Base-by-base conservation (phyloP, 176 grass and related monocot species). In the Miscanthus lutarioriparius region DNA sequence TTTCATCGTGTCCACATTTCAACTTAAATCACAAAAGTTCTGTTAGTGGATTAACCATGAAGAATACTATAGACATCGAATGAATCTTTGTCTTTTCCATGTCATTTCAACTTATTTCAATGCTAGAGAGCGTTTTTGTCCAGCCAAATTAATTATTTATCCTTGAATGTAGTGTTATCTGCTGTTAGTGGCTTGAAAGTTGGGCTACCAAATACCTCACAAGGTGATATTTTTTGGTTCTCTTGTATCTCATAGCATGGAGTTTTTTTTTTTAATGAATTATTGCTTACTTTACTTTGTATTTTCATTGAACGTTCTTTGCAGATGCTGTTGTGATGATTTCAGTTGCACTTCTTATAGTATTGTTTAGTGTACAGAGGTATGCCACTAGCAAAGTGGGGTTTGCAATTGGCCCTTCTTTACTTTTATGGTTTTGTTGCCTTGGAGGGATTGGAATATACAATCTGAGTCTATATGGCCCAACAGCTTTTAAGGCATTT, bases 401-500 rank as follows among this genome's bases (percentile, higher is more conserved):
- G 26, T 89, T 98, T 93, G 91, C 62, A 44, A 63, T 98, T 69
- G 96, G 96, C 44, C 96, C 96, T 66, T 86, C 80, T 88, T 95
- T 98, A 79, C 91, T 98, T 85, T 81, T 95, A 86, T 98, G 96
- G 96, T 98, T 98, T 94, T 94, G 87, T 64, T 98, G 84, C 70
- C 91, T 98, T 63, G 96, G 96, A 79, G 89, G 83, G 67, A 90
- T 98, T 62, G 91, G 93, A 77, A 89, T 93, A 77, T 98, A 87
- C 81, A 98, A 98, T 91, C 86, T 98, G 62, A 76, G 83, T 86
- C 91, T 73, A 81, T 98, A 95, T 85, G 93, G 93, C 15, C 44
- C 27, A 7, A 30, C 88, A 81, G 93, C 92, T 71, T 91, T 95
- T 28, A 89, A 90, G 78, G 93, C 96, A 77, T 94, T 98, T 91